phyloP scores from a whole-genome alignment of 352 stramenopile genomes.

The Pythium apleroticum region DNA sequence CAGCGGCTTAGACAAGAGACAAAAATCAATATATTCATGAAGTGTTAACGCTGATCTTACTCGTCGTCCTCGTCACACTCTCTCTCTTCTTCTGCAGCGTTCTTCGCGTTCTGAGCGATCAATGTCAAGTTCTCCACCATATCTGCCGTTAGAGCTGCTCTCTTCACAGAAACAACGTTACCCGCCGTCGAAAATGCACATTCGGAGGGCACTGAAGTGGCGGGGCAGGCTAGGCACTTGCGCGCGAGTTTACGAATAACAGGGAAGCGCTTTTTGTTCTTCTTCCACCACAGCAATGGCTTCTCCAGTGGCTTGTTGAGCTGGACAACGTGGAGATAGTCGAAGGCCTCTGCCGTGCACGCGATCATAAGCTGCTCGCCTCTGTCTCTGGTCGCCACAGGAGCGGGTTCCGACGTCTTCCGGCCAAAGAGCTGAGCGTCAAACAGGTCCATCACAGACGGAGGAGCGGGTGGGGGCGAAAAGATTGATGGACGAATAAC shows the following conservation, averaged over 20 bases:
- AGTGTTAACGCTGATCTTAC: background rate
- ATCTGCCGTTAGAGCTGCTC: background rate
- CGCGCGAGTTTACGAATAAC: background rate
- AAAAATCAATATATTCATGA: background rate
- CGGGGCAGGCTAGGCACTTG: constrained; percentile 6
- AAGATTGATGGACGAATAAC: background rate
- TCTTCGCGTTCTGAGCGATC: constrained; percentile 8
- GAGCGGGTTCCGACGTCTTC: background rate
- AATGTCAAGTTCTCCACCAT: background rate
- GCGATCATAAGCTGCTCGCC: background rate
- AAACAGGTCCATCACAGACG: constrained; percentile 6
- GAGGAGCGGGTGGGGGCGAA: background rate
- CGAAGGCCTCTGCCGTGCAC: background rate
- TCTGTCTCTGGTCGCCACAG: background rate
- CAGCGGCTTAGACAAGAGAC: background rate
- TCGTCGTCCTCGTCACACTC: background rate
- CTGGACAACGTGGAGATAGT: background rate
- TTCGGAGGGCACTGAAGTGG: constrained; percentile 9
- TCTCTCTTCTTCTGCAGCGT: too few relatives aligned
- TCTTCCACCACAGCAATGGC: background rate
- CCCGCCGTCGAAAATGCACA: constrained; percentile 9
- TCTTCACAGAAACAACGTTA: constrained; percentile 7
- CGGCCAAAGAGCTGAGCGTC: background rate
- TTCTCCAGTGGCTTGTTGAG: background rate
- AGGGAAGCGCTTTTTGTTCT: background rate